phyloP scores from a whole-genome alignment of 2,329 filamentous ascomycete genomes.

The Aureobasidium uvarum region DNA sequence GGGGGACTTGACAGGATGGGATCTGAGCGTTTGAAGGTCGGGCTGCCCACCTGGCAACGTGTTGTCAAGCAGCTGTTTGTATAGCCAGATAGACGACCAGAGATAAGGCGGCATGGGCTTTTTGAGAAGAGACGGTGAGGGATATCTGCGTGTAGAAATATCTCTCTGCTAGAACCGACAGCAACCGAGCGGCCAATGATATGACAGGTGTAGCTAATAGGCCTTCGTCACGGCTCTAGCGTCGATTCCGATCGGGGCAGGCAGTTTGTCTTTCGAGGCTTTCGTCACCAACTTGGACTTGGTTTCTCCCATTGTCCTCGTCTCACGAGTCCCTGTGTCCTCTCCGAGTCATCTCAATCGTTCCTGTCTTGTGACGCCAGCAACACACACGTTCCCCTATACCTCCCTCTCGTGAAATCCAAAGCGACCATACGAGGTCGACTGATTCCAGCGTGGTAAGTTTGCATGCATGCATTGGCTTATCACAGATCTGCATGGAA shows the following conservation, averaged over 20 bases:
- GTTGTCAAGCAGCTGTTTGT: constrained; percentile 2
- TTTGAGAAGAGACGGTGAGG: constrained; percentile 3
- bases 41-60: constrained; percentile 21
- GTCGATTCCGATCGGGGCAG: constrained; percentile 21
- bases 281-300: constrained; percentile 16
- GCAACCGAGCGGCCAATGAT: constrained; percentile 20
- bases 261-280: constrained; percentile 20
- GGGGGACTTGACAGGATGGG: not conserved
- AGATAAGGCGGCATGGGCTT: constrained; percentile 4
- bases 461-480: constrained; percentile 24
- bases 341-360: constrained; percentile 14
- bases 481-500: constrained; percentile 24
- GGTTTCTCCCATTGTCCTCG: constrained; percentile 17
- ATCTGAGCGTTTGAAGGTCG: constrained; percentile 9
- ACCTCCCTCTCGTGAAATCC: not conserved
- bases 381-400: not conserved
- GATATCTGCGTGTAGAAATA: constrained; percentile 3
- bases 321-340: constrained; percentile 20
- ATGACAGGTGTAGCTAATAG: constrained; percentile 21
- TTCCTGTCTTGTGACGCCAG: constrained; percentile 14
- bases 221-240: constrained; percentile 13
- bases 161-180: constrained; percentile 1
- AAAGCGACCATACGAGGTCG: constrained; percentile 1
- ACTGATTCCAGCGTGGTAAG: constrained; percentile 23
- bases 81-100: not conserved